Evolutionary conservation across 2,329 filamentous ascomycete species (phyloP).

Genomic region (Akanthomyces dipterigenus): DNA sequence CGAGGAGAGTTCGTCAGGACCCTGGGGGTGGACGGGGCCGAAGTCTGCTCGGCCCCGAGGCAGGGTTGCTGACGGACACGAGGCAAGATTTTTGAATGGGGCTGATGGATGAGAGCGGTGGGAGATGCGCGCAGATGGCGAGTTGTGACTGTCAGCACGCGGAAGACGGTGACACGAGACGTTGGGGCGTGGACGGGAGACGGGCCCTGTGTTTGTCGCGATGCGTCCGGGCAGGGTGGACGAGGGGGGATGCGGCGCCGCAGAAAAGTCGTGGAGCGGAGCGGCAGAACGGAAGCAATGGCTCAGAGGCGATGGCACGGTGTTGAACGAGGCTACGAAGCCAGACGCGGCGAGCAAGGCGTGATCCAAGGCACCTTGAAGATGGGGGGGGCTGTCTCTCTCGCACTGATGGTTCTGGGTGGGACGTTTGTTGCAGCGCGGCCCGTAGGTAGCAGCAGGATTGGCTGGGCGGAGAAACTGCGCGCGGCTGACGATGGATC

Average conservation of each 20-base stretch:
- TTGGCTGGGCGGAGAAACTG: conserved; percentile 8
- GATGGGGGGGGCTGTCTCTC: not conserved
- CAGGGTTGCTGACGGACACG: not conserved
- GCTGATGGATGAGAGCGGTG: not conserved
- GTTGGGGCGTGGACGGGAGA: not conserved
- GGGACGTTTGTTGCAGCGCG: conserved; percentile 5
- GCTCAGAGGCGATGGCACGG: not conserved
- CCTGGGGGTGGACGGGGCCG: conserved; percentile 15
- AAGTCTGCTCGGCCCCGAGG: conserved; percentile 7
- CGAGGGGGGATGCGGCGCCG: not conserved
- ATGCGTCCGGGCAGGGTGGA: not conserved
- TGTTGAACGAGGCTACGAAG: not conserved
- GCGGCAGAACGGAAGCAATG: not conserved
- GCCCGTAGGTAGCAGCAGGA: not conserved
- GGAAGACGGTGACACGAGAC: not conserved
- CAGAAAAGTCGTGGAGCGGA: not conserved
- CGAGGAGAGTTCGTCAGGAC: conserved; percentile 17
- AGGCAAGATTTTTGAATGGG: not conserved
- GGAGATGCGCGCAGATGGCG: not conserved
- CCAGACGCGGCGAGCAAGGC: not conserved
- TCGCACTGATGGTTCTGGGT: not conserved
- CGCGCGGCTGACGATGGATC: conserved; percentile 9
- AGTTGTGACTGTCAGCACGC: not conserved
- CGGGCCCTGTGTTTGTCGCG: conserved; percentile 6
- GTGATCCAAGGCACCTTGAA: not conserved